These are phyloP conservation scores for Margaritispora aquatica DNA, from an alignment of 495 filamentous ascomycete genomes.

Conservation along the genomic window DNA sequence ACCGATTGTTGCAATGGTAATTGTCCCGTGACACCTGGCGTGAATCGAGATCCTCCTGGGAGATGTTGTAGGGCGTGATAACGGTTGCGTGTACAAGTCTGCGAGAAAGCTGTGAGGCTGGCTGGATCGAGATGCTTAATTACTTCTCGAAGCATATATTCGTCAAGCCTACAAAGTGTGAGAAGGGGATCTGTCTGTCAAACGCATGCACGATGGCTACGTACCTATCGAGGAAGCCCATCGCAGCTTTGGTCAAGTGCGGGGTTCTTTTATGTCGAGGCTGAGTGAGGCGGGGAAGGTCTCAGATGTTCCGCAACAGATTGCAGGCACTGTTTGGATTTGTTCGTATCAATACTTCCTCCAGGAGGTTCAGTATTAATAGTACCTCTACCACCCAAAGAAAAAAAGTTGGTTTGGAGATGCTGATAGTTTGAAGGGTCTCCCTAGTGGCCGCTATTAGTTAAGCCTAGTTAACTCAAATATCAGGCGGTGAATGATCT, in stretches of 20 bases:
- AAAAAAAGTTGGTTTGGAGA: not conserved
- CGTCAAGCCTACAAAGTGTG: not conserved
- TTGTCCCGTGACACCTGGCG: not conserved
- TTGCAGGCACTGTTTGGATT: not conserved
- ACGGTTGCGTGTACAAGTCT: not conserved
- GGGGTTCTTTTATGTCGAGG: too few species aligned
- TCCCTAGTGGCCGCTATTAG: not conserved
- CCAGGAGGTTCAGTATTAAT: too few species aligned
- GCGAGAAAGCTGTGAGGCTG: not conserved
- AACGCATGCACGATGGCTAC: not conserved
- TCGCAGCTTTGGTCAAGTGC: not conserved
- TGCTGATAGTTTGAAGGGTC: not conserved
- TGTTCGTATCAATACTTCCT: not conserved
- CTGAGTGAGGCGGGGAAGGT: not conserved
- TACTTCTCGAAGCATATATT: not conserved
- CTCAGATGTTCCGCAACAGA: not conserved
- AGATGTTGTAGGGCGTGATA: not conserved
- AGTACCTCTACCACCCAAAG: too few species aligned
- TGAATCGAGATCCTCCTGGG: not conserved
- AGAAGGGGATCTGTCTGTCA: not conserved
- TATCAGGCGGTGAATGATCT: not conserved
- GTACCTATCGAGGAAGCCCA: not conserved
- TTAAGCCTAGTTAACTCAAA: too few species aligned
- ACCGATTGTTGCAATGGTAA: not conserved
- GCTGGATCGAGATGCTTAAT: not conserved